Evolutionary conservation across 495 filamentous ascomycete species (phyloP).

Genomic region (Hyaloscypha variabilis): DNA sequence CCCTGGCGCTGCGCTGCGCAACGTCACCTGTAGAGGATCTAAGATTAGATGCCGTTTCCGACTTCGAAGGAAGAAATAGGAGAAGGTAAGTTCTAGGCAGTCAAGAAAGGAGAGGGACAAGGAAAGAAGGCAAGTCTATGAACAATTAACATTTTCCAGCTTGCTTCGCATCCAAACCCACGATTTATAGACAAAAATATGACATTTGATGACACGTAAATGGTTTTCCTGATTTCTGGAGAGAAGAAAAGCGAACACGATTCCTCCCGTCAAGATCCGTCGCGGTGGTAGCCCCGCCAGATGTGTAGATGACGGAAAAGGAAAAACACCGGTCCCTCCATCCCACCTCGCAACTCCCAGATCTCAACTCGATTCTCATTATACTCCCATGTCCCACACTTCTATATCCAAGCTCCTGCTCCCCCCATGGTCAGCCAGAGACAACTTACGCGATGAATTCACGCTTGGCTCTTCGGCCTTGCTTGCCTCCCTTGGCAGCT

Average conservation of each 20-base stretch:
- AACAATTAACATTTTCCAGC: not conserved
- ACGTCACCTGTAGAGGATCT: slow-evolving; percentile 6
- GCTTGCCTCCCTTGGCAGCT: slow-evolving; percentile 9
- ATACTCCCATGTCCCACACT: slow-evolving; percentile 3
- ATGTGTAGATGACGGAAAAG: not conserved
- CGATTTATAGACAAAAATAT: slow-evolving; percentile 26
- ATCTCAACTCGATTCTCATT: slow-evolving; percentile 9
- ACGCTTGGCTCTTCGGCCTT: slow-evolving; percentile 17
- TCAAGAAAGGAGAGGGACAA: too few species aligned
- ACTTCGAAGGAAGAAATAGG: not conserved
- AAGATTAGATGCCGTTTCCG: slow-evolving; percentile 6
- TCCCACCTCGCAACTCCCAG: not conserved
- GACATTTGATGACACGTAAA: slow-evolving; percentile 21
- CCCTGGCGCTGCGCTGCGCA: too few species aligned
- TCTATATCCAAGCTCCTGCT: slow-evolving; percentile 8
- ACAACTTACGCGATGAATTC: slow-evolving; percentile 32
- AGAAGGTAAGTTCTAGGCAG: not conserved
- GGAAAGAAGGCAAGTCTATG: not conserved
- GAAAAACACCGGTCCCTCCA: slow-evolving; percentile 4
- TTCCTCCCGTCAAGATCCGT: slow-evolving; percentile 10
- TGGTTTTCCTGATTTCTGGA: not conserved
- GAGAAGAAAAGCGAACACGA: slow-evolving; percentile 4
- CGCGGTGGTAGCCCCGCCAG: not conserved
- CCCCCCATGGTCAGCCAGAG: not conserved
- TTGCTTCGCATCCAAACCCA: not conserved